These are phyloP conservation scores for Luffa aegyptiaca DNA, from an alignment of 306 rosid genomes.

Conservation along the genomic window DNA sequence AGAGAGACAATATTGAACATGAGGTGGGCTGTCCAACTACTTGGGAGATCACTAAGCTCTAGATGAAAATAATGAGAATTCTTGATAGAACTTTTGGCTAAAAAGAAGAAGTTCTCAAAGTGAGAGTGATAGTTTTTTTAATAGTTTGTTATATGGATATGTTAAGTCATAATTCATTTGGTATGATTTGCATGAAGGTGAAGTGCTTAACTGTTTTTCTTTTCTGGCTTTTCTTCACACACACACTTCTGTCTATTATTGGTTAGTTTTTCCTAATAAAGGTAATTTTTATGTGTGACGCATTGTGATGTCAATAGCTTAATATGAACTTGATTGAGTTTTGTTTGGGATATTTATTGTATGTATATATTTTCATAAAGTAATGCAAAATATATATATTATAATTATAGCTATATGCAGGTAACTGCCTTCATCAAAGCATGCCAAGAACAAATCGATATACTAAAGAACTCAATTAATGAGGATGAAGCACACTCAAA, in stretches of 20 bases:
- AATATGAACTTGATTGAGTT: background rate
- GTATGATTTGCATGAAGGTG: background rate
- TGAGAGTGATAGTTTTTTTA: background rate
- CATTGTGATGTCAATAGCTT: background rate
- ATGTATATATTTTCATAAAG: slow-evolving; percentile 4
- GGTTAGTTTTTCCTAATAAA: background rate
- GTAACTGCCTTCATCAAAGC: slow-evolving; percentile 82
- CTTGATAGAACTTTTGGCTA: background rate
- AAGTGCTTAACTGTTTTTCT: background rate
- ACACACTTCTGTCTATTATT: background rate
- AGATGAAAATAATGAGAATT: background rate
- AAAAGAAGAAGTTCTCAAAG: background rate
- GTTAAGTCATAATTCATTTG: background rate
- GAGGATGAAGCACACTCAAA: slow-evolving; percentile 58
- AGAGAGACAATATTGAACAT: slow-evolving; percentile 93
- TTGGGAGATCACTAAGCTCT: background rate
- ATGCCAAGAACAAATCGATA: slow-evolving; percentile 84
- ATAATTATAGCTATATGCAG: slow-evolving; percentile 31
- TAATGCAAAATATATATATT: background rate
- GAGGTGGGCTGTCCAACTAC: slow-evolving; percentile 49
- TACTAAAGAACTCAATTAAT: slow-evolving; percentile 70
- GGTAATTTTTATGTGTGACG: background rate
- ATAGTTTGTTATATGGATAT: background rate
- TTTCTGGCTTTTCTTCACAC: background rate
- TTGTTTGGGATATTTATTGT: background rate